Evolutionary conservation across 2,329 filamentous ascomycete species (phyloP).

Genomic region (Fusarium temperatum): DNA sequence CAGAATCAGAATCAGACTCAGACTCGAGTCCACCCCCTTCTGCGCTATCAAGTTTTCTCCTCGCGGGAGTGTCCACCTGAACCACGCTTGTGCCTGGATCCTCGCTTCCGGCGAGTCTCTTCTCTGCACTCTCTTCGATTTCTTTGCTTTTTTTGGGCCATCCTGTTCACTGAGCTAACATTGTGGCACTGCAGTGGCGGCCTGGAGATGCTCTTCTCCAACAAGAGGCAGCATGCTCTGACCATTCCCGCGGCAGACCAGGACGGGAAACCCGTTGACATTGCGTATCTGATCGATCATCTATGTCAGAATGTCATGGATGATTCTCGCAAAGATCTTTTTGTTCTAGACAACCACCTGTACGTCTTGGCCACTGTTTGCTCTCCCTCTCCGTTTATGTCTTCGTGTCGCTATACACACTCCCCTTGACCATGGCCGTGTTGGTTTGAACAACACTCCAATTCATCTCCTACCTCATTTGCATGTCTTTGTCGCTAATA

Average conservation of each 20-base stretch:
- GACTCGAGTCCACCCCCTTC: constrained; percentile 9
- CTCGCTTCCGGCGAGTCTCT: constrained; percentile 2
- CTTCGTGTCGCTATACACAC: constrained; percentile 27
- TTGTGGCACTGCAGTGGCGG: constrained; percentile 71
- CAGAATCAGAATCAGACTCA: not conserved
- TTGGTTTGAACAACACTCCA: constrained; percentile 1
- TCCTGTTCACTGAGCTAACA: constrained; percentile 26
- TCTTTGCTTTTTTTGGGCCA: constrained; percentile 15
- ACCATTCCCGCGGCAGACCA: constrained; percentile 70
- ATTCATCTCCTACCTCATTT: constrained; percentile 5
- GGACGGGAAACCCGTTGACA: constrained; percentile 69
- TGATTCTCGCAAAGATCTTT: constrained; percentile 85
- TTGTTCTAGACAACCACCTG: constrained; percentile 88
- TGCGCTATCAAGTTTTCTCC: constrained; percentile 7
- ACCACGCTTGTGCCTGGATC: constrained; percentile 32
- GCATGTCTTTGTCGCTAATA: constrained; percentile 36
- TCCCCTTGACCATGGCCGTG: constrained; percentile 27
- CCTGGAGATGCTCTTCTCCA: constrained; percentile 91
- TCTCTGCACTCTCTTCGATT: constrained; percentile 8
- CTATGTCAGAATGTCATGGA: constrained; percentile 86
- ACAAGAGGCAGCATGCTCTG: constrained; percentile 78
- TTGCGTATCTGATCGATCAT: constrained; percentile 80
- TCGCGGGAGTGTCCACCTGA: constrained; percentile 15
- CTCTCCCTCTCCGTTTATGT: not conserved
- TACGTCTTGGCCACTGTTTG: constrained; percentile 60